These are phyloP conservation scores for Diplodia mutila DNA, from an alignment of 2,329 filamentous ascomycete species.

Conservation along the genomic window DNA sequence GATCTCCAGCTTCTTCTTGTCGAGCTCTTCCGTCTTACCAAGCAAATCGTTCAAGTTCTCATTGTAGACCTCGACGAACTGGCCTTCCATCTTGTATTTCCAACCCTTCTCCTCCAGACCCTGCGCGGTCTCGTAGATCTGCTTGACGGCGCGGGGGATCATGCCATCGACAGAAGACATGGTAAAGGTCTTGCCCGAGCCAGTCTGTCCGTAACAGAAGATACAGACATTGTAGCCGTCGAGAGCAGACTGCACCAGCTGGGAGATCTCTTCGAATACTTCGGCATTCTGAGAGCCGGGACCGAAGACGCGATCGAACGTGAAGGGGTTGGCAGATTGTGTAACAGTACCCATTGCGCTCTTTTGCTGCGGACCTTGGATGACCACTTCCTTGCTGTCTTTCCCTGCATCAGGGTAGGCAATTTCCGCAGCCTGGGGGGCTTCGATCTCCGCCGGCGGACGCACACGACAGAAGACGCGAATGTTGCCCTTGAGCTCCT, in stretches of 20 bases:
- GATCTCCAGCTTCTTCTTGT: conserved; percentile 85
- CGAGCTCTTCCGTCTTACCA: conserved; percentile 69
- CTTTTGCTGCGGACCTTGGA: conserved; percentile 81
- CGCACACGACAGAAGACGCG: conserved; percentile 96
- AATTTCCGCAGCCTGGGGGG: conserved; percentile 71
- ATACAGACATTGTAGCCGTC: conserved; percentile 99
- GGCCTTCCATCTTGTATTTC: conserved; percentile 92
- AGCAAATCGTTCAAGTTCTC: conserved; percentile 94
- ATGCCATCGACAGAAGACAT: conserved; percentile 94
- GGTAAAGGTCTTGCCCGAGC: conserved; percentile 93
- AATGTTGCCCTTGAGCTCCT: conserved; percentile 97
- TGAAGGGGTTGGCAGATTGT: conserved; percentile 80
- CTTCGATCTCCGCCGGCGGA: conserved; percentile 66
- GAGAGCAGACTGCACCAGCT: conserved; percentile 92
- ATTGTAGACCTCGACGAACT: conserved; percentile 97
- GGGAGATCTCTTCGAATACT: conserved; percentile 94
- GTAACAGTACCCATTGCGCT: conserved; percentile 76
- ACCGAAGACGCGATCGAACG: conserved; percentile 91
- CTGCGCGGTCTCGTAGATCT: conserved; percentile 89
- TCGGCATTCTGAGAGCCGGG: conserved; percentile 77
- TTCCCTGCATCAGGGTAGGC: conserved; percentile 77
- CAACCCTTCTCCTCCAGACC: conserved; percentile 88
- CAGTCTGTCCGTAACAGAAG: conserved; percentile 97
- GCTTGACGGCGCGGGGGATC: conserved; percentile 89
- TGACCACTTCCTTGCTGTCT: conserved; percentile 83